Evolutionary conservation across 139 green algal species (phyloP).

Genomic region (Chlorella sp.): DNA sequence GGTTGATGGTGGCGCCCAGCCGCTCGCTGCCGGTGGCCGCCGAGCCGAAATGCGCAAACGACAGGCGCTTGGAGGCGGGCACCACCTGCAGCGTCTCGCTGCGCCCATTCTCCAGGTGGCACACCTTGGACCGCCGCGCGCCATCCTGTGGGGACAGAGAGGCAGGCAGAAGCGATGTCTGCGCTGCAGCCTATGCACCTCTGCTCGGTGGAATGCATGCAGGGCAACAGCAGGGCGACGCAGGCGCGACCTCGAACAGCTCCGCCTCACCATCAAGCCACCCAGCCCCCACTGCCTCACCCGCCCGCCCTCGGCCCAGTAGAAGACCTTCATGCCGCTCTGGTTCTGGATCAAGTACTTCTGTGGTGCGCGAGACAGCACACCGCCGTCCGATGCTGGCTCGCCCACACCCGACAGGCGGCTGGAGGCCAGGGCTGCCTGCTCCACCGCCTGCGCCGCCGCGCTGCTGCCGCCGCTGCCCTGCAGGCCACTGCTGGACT

Average conservation of each 20-base stretch:
- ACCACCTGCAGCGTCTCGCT: constrained; percentile 66
- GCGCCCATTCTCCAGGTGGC: constrained; percentile 46
- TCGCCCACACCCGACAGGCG: no score
- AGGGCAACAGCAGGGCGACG: no score
- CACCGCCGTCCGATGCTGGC: not conserved
- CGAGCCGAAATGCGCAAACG: constrained; percentile 36
- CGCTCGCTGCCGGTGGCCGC: constrained; percentile 58
- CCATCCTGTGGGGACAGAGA: not conserved
- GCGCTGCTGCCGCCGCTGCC: not conserved
- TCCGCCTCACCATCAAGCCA: no score
- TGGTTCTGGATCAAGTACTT: constrained; percentile 90
- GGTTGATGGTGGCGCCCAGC: constrained; percentile 71
- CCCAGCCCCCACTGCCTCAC: no score
- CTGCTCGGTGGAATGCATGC: no score
- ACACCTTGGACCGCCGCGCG: constrained; percentile 26
- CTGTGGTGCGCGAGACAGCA: constrained; percentile 69
- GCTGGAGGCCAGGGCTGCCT: no score
- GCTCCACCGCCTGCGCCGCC: no score
- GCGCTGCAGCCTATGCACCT: not conserved
- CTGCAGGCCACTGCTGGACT: constrained; percentile 3
- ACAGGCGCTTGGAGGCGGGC: constrained; percentile 51
- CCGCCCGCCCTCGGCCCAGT: constrained; percentile 66
- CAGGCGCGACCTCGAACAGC: no score
- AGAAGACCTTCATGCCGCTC: constrained; percentile 77
- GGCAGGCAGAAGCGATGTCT: not conserved